Percentiles rank a stretch among this genome's conserved stretches.
Evolutionary conservation across 176 grass and related monocot genomes (phyloP).

Genomic region (Triticum timopheevii): DNA sequence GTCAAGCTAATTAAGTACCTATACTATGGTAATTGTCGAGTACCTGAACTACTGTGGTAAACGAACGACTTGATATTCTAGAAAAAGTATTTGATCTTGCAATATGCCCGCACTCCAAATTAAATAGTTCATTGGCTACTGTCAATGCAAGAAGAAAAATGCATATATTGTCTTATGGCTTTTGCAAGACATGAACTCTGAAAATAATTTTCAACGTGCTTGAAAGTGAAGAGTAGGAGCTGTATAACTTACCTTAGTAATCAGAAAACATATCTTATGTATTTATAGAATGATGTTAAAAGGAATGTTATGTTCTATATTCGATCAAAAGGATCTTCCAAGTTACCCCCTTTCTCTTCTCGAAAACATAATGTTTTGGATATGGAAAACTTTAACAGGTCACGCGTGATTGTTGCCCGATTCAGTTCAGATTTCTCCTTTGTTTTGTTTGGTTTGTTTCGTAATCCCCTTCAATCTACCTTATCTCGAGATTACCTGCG

Average conservation of each 20-base stretch:
- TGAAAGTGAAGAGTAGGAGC: no score
- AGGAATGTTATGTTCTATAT: neutral
- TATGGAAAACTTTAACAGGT: neutral
- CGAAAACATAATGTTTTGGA: no score
- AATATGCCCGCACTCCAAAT: neutral
- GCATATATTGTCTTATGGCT: no score
- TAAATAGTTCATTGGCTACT: neutral
- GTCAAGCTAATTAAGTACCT: no score
- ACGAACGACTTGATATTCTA: neutral
- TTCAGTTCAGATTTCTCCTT: neutral
- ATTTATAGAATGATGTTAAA: neutral
- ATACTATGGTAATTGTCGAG: no score
- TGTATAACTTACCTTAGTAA: no score
- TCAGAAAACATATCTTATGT: no score
- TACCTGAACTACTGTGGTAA: neutral
- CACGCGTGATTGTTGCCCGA: neutral
- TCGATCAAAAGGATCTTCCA: neutral
- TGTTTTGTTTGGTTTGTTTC: no score
- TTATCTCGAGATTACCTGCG: no score
- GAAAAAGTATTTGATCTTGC: neutral
- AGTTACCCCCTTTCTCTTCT: neutral
- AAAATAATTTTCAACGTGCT: no score
- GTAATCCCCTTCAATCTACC: neutral
- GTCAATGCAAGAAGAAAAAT: neutral
- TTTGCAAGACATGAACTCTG: no score